Conservation (phyloP, 2,329 filamentous ascomycete genomes). For the Aspergillus hortae region DNA sequence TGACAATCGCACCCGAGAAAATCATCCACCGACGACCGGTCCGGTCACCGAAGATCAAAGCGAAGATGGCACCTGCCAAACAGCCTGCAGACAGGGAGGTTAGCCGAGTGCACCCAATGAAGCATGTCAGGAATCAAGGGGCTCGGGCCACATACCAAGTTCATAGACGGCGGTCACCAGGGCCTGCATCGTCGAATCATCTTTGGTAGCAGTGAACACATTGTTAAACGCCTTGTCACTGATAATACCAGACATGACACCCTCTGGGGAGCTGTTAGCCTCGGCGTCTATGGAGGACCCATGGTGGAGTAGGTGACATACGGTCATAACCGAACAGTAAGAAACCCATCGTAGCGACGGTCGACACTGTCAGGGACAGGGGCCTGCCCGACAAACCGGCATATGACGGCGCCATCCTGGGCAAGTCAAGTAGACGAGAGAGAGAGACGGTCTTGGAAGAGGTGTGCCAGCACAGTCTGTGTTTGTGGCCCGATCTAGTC, state of each 20-base stretch:
- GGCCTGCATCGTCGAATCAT: constrained; percentile 38
- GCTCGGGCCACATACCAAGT: constrained; percentile 14
- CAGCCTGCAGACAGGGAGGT: constrained; percentile 20
- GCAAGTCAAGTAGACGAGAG: not conserved
- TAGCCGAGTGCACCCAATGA: not conserved
- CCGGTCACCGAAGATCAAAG: constrained; percentile 32
- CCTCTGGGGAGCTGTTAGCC: constrained; percentile 20
- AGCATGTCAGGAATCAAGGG: not conserved
- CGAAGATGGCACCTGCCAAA: constrained; percentile 36
- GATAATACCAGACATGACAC: constrained; percentile 40
- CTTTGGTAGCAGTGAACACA: constrained; percentile 32
- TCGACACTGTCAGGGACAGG: constrained; percentile 56
- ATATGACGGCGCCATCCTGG: constrained; percentile 51
- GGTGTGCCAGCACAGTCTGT: not conserved
- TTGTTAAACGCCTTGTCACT: constrained; percentile 29
- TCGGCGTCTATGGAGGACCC: not conserved
- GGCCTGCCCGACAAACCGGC: constrained; percentile 58
- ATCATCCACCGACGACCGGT: constrained; percentile 45
- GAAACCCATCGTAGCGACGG: constrained; percentile 63
- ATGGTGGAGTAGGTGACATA: constrained; percentile 21
- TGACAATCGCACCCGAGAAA: constrained; percentile 56
- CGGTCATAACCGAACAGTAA: constrained; percentile 59
- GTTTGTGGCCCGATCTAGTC: not conserved
- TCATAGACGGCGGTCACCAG: constrained; percentile 32
- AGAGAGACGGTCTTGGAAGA: not conserved